These are phyloP conservation scores for Agaricus sinodeliciosus DNA, from an alignment of 768 basidiomycete genomes.

Conservation along the genomic window DNA sequence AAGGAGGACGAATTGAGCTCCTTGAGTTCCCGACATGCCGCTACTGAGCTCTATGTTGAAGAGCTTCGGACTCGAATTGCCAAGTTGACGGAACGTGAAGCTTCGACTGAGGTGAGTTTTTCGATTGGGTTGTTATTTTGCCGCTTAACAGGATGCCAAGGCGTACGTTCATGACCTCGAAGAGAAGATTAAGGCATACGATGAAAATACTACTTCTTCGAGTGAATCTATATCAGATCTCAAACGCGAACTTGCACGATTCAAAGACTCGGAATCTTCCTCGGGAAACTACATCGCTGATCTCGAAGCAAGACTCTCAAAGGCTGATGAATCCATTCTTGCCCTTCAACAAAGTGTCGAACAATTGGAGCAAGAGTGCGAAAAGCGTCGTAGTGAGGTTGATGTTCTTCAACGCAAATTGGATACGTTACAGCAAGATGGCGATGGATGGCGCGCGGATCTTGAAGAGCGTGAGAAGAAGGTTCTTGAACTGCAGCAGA, in stretches of 20 bases:
- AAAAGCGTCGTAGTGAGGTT: constrained; percentile 67
- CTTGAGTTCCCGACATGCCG: constrained; percentile 62
- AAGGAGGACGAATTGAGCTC: constrained; percentile 75
- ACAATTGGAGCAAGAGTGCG: constrained; percentile 68
- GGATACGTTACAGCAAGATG: constrained; percentile 62
- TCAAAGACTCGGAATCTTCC: constrained; percentile 68
- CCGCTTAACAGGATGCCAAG: constrained; percentile 32
- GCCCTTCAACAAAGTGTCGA: constrained; percentile 67
- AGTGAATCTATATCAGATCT: constrained; percentile 79
- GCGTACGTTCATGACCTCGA: constrained; percentile 93
- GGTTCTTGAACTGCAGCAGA: constrained; percentile 69
- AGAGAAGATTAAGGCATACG: constrained; percentile 79
- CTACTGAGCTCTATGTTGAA: constrained; percentile 81
- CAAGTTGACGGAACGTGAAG: constrained; percentile 83
- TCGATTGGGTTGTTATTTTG: not conserved
- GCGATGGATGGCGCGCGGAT: constrained; percentile 77
- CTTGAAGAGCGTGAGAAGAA: constrained; percentile 77
- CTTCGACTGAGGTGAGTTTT: constrained; percentile 76
- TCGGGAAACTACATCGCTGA: constrained; percentile 79
- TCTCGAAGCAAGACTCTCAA: constrained; percentile 74
- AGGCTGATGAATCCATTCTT: constrained; percentile 72
- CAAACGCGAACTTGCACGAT: constrained; percentile 72
- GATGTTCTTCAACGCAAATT: constrained; percentile 65
- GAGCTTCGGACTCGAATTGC: constrained; percentile 75
- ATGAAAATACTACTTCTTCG: constrained; percentile 72